Conservation (phyloP, 305 asterid genomes). For the Fraxinus greggii region DNA sequence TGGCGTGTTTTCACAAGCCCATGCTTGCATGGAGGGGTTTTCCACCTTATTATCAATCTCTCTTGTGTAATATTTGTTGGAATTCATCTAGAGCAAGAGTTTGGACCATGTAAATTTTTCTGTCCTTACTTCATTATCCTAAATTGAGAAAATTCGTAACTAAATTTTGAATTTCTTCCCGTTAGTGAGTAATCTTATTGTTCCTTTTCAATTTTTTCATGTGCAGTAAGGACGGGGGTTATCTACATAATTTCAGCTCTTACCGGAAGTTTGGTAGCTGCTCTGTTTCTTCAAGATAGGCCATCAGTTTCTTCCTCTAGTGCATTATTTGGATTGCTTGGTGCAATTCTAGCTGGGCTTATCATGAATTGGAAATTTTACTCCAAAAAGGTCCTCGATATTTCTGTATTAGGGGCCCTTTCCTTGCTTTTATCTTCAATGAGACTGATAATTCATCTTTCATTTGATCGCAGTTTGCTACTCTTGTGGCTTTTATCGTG, state of each 20-base stretch:
- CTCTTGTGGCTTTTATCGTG: constrained; percentile 38
- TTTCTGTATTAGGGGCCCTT: not conserved
- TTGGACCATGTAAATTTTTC: constrained; percentile 60
- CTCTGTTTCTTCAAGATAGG: constrained; percentile 68
- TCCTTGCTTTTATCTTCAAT: constrained; percentile 11
- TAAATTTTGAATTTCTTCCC: not conserved
- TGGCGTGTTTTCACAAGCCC: constrained; percentile 82
- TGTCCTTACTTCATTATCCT: not conserved
- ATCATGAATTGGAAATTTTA: constrained; percentile 64
- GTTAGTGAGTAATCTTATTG: not conserved
- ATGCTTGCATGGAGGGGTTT: constrained; percentile 76
- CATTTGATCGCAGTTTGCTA: constrained; percentile 49
- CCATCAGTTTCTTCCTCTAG: constrained; percentile 80
- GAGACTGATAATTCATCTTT: constrained; percentile 5
- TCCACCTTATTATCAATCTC: constrained; percentile 69
- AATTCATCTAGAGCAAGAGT: constrained; percentile 85
- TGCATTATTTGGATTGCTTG: constrained; percentile 80
- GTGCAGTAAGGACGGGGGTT: constrained; percentile 66
- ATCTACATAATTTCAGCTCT: constrained; percentile 69
- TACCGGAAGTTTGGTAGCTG: constrained; percentile 58
- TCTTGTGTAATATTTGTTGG: constrained; percentile 65
- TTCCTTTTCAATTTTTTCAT: constrained; percentile 13
- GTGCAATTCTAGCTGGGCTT: constrained; percentile 70
- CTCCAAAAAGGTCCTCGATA: constrained; percentile 56
- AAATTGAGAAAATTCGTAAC: not conserved